phyloP scores from a whole-genome alignment of 495 filamentous ascomycete species.

The Clavariopsis aquatica region DNA sequence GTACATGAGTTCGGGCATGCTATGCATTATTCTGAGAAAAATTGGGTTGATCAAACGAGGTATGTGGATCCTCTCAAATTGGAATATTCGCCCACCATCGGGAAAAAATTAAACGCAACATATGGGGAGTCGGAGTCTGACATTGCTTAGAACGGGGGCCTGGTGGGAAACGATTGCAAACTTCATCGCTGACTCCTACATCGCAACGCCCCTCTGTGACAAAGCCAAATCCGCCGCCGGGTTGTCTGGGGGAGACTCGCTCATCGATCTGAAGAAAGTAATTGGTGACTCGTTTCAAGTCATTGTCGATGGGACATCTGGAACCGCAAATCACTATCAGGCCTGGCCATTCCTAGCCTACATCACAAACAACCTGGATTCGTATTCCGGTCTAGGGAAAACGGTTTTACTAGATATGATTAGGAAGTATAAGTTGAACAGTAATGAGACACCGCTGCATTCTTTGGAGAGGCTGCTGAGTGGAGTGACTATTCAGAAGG shows the following conservation, averaged over 20 bases:
- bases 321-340: slow-evolving; percentile 42
- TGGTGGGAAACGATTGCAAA: slow-evolving; percentile 54
- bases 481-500: slow-evolving; percentile 41
- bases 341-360: slow-evolving; percentile 47
- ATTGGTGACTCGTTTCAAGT: slow-evolving; percentile 50
- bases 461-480: slow-evolving; percentile 44
- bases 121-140: too few relatives aligned
- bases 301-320: slow-evolving; percentile 48
- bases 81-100: too few relatives aligned
- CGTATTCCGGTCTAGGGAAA: slow-evolving; percentile 45
- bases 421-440: slow-evolving; percentile 47
- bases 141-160: slow-evolving; percentile 48
- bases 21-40: slow-evolving; percentile 47
- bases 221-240: slow-evolving; percentile 38
- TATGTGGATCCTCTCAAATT: not conserved
- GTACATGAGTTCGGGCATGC: slow-evolving; percentile 53
- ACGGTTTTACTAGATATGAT: slow-evolving; percentile 46
- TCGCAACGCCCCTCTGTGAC: slow-evolving; percentile 46
- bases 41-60: slow-evolving; percentile 49
- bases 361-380: slow-evolving; percentile 50
- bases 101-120: too few relatives aligned
- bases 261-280: slow-evolving; percentile 50
- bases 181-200: slow-evolving; percentile 51
- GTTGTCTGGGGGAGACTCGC: slow-evolving; percentile 44
- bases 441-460: slow-evolving; percentile 52